Percentiles rank a stretch among this genome's conserved stretches.
phyloP scores from a whole-genome alignment of 306 rosid genomes.

The Corylus avellana region DNA sequence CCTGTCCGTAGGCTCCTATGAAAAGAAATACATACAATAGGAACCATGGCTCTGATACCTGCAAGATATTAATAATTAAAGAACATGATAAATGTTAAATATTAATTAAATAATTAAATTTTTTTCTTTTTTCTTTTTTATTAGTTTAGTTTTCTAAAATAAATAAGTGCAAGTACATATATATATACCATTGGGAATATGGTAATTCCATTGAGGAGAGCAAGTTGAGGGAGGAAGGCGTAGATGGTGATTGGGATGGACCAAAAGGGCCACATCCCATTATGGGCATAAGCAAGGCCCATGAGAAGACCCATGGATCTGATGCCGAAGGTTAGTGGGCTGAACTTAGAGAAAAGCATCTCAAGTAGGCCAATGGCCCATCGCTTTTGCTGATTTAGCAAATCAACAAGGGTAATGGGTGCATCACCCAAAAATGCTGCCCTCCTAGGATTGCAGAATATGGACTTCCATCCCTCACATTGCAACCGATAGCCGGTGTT shows the following conservation, averaged over 20 bases:
- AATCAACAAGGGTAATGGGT: constrained; percentile 39
- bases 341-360: constrained; percentile 35
- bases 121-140: too few relatives aligned
- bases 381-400: constrained; percentile 36
- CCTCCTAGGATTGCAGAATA: constrained; percentile 42
- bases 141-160: too few relatives aligned
- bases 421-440: constrained; percentile 43
- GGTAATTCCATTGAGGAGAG: constrained; percentile 40
- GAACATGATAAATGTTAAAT: too few relatives aligned
- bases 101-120: too few relatives aligned
- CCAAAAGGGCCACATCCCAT: constrained; percentile 30
- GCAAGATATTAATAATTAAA: background rate
- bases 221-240: constrained; percentile 43
- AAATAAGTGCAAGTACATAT: background rate
- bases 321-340: constrained; percentile 33
- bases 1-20: constrained; percentile 40
- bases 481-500: constrained; percentile 29
- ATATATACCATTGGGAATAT: constrained; percentile 33
- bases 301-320: constrained; percentile 29
- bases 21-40: constrained; percentile 32
- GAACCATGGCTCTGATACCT: constrained; percentile 41
- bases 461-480: constrained; percentile 42
- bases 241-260: constrained; percentile 38
- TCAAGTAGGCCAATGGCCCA: constrained; percentile 42
- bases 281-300: constrained; percentile 37